A percentile compares a stretch with the other conserved stretches of the same genome.
phyloP scores from a whole-genome alignment of 176 grass and related monocot species.

The Ampelocalamus luodianensis region DNA sequence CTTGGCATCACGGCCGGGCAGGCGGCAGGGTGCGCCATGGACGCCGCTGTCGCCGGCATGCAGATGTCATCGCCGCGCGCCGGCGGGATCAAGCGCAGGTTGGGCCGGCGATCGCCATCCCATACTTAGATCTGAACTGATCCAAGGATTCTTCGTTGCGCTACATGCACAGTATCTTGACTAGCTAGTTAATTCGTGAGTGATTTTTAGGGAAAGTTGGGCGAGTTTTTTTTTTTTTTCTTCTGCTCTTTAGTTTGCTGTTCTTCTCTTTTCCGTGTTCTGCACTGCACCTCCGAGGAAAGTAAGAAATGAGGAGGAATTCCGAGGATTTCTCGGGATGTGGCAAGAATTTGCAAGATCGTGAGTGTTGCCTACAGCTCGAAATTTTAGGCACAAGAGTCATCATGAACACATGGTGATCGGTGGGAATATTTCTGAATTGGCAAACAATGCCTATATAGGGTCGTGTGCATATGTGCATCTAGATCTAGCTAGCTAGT shows the following conservation, averaged over 20 bases:
- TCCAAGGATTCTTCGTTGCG: background rate
- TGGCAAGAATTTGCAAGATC: slow-evolving; percentile 43
- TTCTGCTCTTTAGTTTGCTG: slow-evolving; percentile 8
- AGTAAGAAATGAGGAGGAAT: slow-evolving; percentile 23
- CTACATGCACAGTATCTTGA: slow-evolving; percentile 28
- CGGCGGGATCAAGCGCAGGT: slow-evolving; percentile 82
- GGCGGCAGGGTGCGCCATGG: slow-evolving; percentile 50
- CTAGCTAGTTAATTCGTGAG: background rate
- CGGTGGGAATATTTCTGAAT: slow-evolving; percentile 56
- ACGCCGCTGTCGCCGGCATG: slow-evolving; percentile 55
- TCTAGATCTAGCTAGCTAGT: slow-evolving; percentile 33
- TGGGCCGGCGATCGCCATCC: background rate
- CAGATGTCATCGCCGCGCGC: slow-evolving; percentile 72
- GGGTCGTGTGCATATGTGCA: slow-evolving; percentile 37
- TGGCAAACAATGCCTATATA: slow-evolving; percentile 44
- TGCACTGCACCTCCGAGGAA: slow-evolving; percentile 24
- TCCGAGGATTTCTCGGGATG: slow-evolving; percentile 45
- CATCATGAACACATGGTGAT: slow-evolving; percentile 54
- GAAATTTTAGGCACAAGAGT: slow-evolving; percentile 52
- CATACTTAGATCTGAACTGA: slow-evolving; percentile 42
- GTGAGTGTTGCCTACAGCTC: slow-evolving; percentile 58
- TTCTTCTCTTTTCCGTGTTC: slow-evolving; percentile 32
- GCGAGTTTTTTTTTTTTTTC: background rate
- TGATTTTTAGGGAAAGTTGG: slow-evolving; percentile 21
- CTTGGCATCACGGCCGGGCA: slow-evolving; percentile 56